Conservation (phyloP, 306 rosid species). For the Pyrus communis region DNA sequence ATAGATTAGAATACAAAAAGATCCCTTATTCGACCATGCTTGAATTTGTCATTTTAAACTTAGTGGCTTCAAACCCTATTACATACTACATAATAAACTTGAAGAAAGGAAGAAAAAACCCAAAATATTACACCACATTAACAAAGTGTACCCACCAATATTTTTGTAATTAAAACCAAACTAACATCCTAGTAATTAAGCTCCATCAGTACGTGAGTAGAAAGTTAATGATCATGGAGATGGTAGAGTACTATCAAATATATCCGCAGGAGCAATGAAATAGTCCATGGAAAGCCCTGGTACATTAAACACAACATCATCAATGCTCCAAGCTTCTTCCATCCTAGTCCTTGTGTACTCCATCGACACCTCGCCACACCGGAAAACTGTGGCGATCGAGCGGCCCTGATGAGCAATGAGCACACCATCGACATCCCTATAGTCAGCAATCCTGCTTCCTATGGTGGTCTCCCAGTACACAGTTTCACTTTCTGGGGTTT, state of each 20-base stretch:
- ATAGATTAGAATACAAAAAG: not conserved
- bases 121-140: not conserved
- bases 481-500: slow-evolving; percentile 41
- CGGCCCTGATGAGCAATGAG: slow-evolving; percentile 86
- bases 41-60: slow-evolving; percentile 8
- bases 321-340: slow-evolving; percentile 93
- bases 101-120: not conserved
- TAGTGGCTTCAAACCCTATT: not conserved
- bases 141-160: slow-evolving; percentile 15
- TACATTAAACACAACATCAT: slow-evolving; percentile 82
- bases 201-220: not conserved
- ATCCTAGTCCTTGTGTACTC: slow-evolving; percentile 74
- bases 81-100: slow-evolving; percentile 1
- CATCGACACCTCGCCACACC: slow-evolving; percentile 71
- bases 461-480: slow-evolving; percentile 96
- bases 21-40: not conserved
- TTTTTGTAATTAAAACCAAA: slow-evolving; percentile 3
- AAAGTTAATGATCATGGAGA: slow-evolving; percentile 36
- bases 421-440: slow-evolving; percentile 68
- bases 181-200: slow-evolving; percentile 14
- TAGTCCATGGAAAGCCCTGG: slow-evolving; percentile 87
- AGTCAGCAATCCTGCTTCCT: slow-evolving; percentile 84
- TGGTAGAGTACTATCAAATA: slow-evolving; percentile 33
- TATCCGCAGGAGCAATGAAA: slow-evolving; percentile 87
- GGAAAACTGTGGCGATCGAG: slow-evolving; percentile 77